These are phyloP conservation scores for Eucalyptus cloeziana DNA, from an alignment of 345 rosid species.

Conservation along the genomic window DNA sequence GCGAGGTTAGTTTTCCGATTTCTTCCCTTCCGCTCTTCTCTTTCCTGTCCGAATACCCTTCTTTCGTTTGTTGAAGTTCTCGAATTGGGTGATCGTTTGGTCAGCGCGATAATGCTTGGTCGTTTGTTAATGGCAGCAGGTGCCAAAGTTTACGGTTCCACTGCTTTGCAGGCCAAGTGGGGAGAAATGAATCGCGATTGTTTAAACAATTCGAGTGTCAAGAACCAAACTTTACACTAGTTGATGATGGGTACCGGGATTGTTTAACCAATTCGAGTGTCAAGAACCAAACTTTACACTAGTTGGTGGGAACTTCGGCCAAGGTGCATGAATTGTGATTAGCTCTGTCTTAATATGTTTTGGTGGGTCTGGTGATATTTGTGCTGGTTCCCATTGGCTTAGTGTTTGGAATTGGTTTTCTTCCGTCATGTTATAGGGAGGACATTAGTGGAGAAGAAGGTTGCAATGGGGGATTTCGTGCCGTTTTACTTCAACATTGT, in stretches of 20 bases:
- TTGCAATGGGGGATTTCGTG: slow-evolving; percentile 44
- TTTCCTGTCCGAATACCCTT: neutral
- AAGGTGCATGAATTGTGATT: neutral
- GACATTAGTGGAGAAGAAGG: neutral
- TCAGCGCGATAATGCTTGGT: neutral
- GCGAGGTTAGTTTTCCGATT: neutral
- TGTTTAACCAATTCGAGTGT: neutral
- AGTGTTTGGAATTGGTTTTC: neutral
- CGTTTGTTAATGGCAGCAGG: neutral
- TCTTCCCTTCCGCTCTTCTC: neutral
- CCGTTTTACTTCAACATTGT: slow-evolving; percentile 42
- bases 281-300: neutral
- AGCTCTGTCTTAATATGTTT: neutral
- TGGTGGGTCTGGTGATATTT: neutral
- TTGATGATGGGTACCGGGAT: neutral
- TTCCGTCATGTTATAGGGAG: neutral
- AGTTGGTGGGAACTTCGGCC: neutral
- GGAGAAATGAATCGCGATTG: neutral
- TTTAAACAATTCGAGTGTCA: neutral
- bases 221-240: neutral
- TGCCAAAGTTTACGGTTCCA: neutral
- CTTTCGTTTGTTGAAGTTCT: neutral
- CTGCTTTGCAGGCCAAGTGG: neutral
- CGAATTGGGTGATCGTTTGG: neutral
- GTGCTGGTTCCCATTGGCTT: neutral